Base-by-base conservation (phyloP, 2,329 filamentous ascomycete species). In the Malbranchea cinnamomea region DNA sequence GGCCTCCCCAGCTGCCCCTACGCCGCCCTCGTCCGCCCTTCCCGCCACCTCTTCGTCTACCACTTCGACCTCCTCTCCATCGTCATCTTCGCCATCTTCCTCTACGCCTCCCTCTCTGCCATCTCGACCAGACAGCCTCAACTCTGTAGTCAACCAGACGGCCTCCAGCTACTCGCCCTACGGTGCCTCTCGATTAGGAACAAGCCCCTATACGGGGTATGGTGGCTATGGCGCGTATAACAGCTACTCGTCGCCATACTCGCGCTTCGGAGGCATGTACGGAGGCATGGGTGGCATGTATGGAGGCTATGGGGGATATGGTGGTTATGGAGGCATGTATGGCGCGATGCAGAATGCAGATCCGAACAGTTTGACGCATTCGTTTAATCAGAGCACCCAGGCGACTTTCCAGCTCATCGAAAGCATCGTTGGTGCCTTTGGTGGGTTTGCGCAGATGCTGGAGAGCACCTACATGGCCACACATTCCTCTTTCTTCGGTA, bases 391-490 rank as follows among this genome's bases (percentile, higher is more conserved):
- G 55, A 89, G 80, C 62, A 98, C 91, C 0, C 81, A 89, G 45
- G 82, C 87, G 7, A 98, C 89, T 0, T 98, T 98, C 50, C 89
- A 95, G 63, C 83, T 98, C 68, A 83, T 98, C 30, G 89, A 98
- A 60, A 89, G 85, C 44, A 80, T 98, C 34, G 89, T 98, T 9
- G 82, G 83, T 14, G 85, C 89, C 2, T 98, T 98, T 62, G 85
- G 85, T 12, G 89, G 91, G 0, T 95, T 98, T 51, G 83, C 91
- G 8, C 89, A 98, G 62, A 98, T 98, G 89, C 68, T 98, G 16
- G 89, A 98, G 60, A 95, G 89, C 63, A 95, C 89, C 7, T 98
- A 94, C 48, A 98, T 98, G 91, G 89, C 91, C 17, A 98, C 89
- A 0, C 89, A 98, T 57, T 94, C 85, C 4, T 93, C 83, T 31